Evolutionary conservation across 140 eudicot species (phyloP).

Genomic region (Flaveria floridana): DNA sequence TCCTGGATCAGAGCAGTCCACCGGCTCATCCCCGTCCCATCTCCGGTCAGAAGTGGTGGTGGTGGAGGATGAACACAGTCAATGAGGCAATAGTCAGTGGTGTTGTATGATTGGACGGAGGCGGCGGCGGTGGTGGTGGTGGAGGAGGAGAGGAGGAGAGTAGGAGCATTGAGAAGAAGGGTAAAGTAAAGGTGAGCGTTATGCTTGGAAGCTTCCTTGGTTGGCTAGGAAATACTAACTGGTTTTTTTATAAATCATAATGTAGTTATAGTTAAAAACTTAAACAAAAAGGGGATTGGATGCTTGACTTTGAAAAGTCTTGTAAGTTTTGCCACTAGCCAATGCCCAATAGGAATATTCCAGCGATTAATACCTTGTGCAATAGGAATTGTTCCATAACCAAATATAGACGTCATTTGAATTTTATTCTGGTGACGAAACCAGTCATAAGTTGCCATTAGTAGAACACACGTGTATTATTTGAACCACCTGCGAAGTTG

Average conservation of each 20-base stretch:
- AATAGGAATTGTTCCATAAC: not conserved
- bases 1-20: not conserved
- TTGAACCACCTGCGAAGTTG: slow-evolving; percentile 1
- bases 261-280: not conserved
- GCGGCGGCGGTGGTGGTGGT: not conserved
- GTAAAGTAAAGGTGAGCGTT: slow-evolving; percentile 26
- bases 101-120: slow-evolving; percentile 29
- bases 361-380: not conserved
- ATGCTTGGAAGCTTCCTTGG: slow-evolving; percentile 1
- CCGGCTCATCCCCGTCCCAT: slow-evolving; percentile 39
- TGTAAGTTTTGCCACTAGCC: slow-evolving; percentile 1
- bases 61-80: slow-evolving; percentile 33
- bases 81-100: slow-evolving; percentile 41
- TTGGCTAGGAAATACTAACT: not conserved
- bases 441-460: not conserved
- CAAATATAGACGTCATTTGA: not conserved
- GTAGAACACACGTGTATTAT: not conserved
- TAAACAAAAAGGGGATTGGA: not conserved
- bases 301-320: slow-evolving; percentile 13
- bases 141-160: slow-evolving; percentile 7
- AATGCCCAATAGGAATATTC: not conserved
- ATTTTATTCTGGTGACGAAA: not conserved
- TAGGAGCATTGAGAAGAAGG: slow-evolving; percentile 12
- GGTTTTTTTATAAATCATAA: not conserved
- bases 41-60: not conserved